Evolutionary conservation across 2,329 filamentous ascomycete species (phyloP).

Genomic region (Monosporascus sp.): DNA sequence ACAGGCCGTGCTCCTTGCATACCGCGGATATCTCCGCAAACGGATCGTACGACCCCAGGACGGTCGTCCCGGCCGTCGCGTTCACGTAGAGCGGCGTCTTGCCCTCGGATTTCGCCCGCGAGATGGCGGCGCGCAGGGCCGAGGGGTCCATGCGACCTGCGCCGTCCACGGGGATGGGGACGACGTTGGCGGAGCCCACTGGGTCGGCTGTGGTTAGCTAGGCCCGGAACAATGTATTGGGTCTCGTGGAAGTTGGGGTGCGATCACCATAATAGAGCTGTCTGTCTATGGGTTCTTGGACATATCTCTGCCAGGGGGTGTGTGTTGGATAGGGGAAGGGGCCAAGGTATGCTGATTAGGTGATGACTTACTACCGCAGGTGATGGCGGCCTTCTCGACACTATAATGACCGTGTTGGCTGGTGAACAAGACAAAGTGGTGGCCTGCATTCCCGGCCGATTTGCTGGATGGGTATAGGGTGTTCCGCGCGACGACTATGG

Average conservation of each 20-base stretch:
- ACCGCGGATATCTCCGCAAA: slow-evolving; percentile 64
- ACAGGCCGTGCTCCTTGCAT: slow-evolving; percentile 55
- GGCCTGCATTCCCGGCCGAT: slow-evolving; percentile 57
- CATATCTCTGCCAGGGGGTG: background rate
- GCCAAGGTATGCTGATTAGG: background rate
- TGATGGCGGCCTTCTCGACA: slow-evolving; percentile 89
- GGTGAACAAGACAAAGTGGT: slow-evolving; percentile 79
- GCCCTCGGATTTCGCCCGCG: slow-evolving; percentile 57
- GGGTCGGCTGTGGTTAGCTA: background rate
- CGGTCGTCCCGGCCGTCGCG: slow-evolving; percentile 90
- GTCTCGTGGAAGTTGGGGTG: no score
- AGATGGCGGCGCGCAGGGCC: slow-evolving; percentile 59
- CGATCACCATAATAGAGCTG: no score
- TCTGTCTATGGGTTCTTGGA: background rate
- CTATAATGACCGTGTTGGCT: slow-evolving; percentile 89
- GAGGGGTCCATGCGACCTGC: slow-evolving; percentile 65
- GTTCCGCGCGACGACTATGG: slow-evolving; percentile 75
- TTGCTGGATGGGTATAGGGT: slow-evolving; percentile 77
- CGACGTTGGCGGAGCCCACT: slow-evolving; percentile 68
- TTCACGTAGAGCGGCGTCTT: slow-evolving; percentile 92
- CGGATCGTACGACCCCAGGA: slow-evolving; percentile 83
- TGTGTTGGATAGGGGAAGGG: background rate
- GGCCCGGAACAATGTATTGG: background rate
- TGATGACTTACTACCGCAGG: slow-evolving; percentile 54
- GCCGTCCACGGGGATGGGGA: slow-evolving; percentile 67